Percentiles rank a stretch among this genome's conserved stretches.
phyloP scores from a whole-genome alignment of 768 basidiomycete genomes.

The Mycena chlorophos region DNA sequence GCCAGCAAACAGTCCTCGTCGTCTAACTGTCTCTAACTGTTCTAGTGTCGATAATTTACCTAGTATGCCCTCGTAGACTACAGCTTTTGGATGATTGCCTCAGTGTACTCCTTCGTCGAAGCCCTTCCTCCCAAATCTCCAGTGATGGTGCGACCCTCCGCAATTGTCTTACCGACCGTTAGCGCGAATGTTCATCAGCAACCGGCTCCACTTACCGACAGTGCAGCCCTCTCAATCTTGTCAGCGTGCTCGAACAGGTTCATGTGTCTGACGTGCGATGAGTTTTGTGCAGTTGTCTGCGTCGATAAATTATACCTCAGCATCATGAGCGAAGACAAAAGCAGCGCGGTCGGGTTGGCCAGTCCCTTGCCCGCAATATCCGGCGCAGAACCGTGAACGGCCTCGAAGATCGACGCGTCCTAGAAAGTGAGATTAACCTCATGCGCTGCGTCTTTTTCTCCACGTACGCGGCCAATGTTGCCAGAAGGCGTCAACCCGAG shows the following conservation, averaged over 20 bases:
- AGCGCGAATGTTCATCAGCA: not conserved
- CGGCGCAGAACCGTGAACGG: slow-evolving; percentile 99
- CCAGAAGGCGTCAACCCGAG: slow-evolving; percentile 96
- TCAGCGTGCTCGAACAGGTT: slow-evolving; percentile 77
- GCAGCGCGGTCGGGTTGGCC: slow-evolving; percentile 98
- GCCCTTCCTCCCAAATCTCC: slow-evolving; percentile 95
- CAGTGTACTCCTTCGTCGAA: slow-evolving; percentile 84
- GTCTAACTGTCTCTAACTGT: slow-evolving; percentile 19
- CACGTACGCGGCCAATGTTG: slow-evolving; percentile 87
- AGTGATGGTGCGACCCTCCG: slow-evolving; percentile 78
- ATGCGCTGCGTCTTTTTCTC: not conserved
- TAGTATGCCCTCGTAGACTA: slow-evolving; percentile 18
- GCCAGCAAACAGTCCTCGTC: slow-evolving; percentile 4
- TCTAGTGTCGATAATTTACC: slow-evolving; percentile 27
- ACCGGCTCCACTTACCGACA: slow-evolving; percentile 60
- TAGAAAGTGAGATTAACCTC: slow-evolving; percentile 33
- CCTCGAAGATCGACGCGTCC: slow-evolving; percentile 99
- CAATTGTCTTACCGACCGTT: slow-evolving; percentile 11
- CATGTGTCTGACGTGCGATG: slow-evolving; percentile 73
- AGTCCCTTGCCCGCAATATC: slow-evolving; percentile 96
- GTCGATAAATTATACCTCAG: slow-evolving; percentile 60
- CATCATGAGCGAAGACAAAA: slow-evolving; percentile 98
- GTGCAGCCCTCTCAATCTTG: slow-evolving; percentile 89
- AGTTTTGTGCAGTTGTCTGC: slow-evolving; percentile 17
- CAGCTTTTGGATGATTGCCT: slow-evolving; percentile 81